These are phyloP conservation scores for Xylaria venustula DNA, from an alignment of 495 filamentous ascomycete species.

Conservation along the genomic window DNA sequence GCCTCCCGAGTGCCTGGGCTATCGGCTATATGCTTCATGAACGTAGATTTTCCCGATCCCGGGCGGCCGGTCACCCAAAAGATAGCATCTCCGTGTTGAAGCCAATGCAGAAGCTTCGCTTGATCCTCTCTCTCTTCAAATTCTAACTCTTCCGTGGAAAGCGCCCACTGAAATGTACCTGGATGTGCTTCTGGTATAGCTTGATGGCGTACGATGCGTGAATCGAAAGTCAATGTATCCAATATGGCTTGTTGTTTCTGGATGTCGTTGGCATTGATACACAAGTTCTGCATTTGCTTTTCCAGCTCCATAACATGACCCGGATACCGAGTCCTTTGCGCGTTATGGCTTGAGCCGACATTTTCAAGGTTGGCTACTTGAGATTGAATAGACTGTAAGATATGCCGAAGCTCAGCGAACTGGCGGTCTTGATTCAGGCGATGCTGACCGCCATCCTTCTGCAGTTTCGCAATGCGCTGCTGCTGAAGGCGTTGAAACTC, in stretches of 20 bases:
- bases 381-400: constrained; percentile 6
- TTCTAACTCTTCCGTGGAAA: background rate
- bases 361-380: background rate
- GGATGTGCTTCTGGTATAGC: constrained; percentile 11
- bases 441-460: constrained; percentile 1
- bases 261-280: background rate
- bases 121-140: background rate
- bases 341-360: background rate
- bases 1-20: constrained; percentile 10
- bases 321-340: background rate
- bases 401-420: constrained; percentile 4
- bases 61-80: constrained; percentile 37
- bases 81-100: constrained; percentile 19
- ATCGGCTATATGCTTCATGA: constrained; percentile 36
- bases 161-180: constrained; percentile 11
- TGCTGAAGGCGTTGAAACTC: constrained; percentile 8
- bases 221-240: constrained; percentile 14
- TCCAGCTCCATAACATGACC: constrained; percentile 1
- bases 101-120: constrained; percentile 20
- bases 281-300: constrained; percentile 2
- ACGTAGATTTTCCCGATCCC: constrained; percentile 40
- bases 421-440: constrained; percentile 10
- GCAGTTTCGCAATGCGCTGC: constrained; percentile 3
- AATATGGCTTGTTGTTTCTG: constrained; percentile 11
- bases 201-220: constrained; percentile 8